Conservation (phyloP, 2,329 filamentous ascomycete genomes). For the Fusarium bactridioides region DNA sequence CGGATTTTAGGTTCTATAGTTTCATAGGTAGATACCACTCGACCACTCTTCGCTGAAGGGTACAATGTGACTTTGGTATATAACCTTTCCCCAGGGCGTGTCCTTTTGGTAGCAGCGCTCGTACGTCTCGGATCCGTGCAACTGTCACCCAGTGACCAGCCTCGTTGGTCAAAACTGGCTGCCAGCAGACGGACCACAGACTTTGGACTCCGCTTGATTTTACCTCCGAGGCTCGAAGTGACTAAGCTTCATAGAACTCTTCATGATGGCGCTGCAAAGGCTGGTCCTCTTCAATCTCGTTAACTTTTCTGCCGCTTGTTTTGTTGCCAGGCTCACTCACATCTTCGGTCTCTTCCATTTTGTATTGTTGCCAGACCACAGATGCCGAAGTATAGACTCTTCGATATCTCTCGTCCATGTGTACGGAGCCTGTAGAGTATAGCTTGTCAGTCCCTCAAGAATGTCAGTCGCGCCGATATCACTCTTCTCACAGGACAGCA, state of each 20-base stretch:
- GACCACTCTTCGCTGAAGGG: constrained; percentile 11
- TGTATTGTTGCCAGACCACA: too few species aligned
- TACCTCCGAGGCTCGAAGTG: too few species aligned
- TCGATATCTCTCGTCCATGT: rapidly evolving
- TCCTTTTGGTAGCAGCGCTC: neutral
- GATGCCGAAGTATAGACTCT: rapidly evolving
- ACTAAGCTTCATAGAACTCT: neutral
- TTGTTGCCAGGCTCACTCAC: rapidly evolving
- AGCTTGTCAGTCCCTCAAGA: neutral
- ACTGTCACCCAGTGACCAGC: neutral
- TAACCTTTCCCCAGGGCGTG: neutral
- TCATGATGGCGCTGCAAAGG: rapidly evolving
- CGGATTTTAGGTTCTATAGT: neutral
- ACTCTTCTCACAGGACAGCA: neutral
- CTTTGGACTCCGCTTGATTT: neutral
- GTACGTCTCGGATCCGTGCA: neutral
- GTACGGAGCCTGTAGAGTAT: rapidly evolving
- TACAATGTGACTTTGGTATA: neutral
- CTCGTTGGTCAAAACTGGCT: too few species aligned
- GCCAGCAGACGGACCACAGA: neutral
- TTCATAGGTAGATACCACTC: constrained; percentile 11
- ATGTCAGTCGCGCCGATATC: neutral
- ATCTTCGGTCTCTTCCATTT: neutral
- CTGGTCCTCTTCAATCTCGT: neutral
- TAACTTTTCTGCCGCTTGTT: neutral